Conservation (phyloP, 495 filamentous ascomycete species). For the Trichoderma gamsii region DNA sequence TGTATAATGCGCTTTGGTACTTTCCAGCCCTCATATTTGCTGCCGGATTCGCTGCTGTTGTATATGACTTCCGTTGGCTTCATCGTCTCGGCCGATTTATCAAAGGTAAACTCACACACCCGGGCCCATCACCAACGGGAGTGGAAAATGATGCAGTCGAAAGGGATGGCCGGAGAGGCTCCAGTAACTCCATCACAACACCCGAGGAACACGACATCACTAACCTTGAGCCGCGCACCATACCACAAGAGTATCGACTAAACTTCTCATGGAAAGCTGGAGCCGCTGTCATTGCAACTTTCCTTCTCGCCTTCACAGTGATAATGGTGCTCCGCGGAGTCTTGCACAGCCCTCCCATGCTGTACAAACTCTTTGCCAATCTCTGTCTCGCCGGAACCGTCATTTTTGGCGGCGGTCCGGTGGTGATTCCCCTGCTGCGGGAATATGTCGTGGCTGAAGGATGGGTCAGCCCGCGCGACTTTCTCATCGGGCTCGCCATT, state of each 20-base stretch:
- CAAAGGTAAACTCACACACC: background rate
- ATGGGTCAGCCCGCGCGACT: conserved; percentile 74
- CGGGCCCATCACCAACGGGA: background rate
- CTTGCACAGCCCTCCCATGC: conserved; percentile 38
- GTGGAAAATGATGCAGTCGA: background rate
- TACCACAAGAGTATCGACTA: conserved; percentile 36
- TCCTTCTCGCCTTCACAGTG: conserved; percentile 56
- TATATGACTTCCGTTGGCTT: conserved; percentile 56
- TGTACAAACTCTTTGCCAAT: conserved; percentile 65
- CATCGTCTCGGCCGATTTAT: conserved; percentile 26
- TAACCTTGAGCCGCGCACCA: conserved; percentile 32
- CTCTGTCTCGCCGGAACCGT: conserved; percentile 85
- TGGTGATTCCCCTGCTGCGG: conserved; percentile 74
- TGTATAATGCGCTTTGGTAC: conserved; percentile 78
- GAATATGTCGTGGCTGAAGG: conserved; percentile 74
- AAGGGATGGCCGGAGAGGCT: background rate
- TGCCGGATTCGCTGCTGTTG: conserved; percentile 48
- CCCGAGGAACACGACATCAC: background rate
- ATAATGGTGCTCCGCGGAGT: conserved; percentile 53
- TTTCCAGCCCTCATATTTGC: conserved; percentile 65
- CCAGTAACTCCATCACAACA: background rate
- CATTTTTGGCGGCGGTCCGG: conserved; percentile 81
- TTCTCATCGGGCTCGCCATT: conserved; percentile 74
- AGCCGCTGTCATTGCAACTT: conserved; percentile 41
- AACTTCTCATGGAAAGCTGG: conserved; percentile 44